Percentiles rank a stretch among this genome's conserved stretches.
Evolutionary conservation across 1,284 basidiomycete species (phyloP).

Genomic region (Cryptococcus depauperatus): DNA sequence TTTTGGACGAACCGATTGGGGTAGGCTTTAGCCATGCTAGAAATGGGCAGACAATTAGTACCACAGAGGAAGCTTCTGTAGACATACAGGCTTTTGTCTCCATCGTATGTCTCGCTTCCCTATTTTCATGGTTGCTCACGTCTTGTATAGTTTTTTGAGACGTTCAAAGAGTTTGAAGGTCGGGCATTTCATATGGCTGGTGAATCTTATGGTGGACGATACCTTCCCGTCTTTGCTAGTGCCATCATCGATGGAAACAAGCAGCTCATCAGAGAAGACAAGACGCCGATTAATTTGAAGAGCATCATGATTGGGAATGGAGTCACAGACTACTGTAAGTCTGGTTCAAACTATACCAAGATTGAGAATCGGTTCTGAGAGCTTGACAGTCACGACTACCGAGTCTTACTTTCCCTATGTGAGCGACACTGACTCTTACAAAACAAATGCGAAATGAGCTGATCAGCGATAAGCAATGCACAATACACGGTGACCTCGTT

Average conservation of each 20-base stretch:
- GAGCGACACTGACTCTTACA: neutral
- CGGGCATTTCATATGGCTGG: conserved; percentile 60
- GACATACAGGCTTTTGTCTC: conserved; percentile 63
- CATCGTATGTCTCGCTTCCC: conserved; percentile 43
- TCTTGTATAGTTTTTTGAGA: conserved; percentile 55
- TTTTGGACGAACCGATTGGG: conserved; percentile 50
- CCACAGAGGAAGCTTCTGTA: conserved; percentile 61
- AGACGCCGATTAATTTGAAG: conserved; percentile 66
- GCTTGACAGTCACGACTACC: conserved; percentile 23
- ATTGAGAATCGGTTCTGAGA: too few species aligned
- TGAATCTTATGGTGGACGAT: conserved; percentile 56
- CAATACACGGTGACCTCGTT: conserved; percentile 32
- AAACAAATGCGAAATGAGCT: neutral
- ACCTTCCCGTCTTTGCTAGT: conserved; percentile 73
- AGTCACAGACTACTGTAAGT: conserved; percentile 45
- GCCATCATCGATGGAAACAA: conserved; percentile 72
- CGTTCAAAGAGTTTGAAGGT: conserved; percentile 58
- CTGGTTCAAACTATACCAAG: too few species aligned
- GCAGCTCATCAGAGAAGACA: conserved; percentile 52
- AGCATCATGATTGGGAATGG: conserved; percentile 70
- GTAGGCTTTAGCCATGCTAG: conserved; percentile 63
- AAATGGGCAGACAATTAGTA: conserved; percentile 54
- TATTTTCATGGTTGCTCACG: neutral
- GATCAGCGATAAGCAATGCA: conserved; percentile 29
- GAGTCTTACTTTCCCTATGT: conserved; percentile 41